Percentiles rank a stretch among this genome's conserved stretches.
phyloP scores from a whole-genome alignment of 352 stramenopile genomes.

The Globisporangium cederbergense region DNA sequence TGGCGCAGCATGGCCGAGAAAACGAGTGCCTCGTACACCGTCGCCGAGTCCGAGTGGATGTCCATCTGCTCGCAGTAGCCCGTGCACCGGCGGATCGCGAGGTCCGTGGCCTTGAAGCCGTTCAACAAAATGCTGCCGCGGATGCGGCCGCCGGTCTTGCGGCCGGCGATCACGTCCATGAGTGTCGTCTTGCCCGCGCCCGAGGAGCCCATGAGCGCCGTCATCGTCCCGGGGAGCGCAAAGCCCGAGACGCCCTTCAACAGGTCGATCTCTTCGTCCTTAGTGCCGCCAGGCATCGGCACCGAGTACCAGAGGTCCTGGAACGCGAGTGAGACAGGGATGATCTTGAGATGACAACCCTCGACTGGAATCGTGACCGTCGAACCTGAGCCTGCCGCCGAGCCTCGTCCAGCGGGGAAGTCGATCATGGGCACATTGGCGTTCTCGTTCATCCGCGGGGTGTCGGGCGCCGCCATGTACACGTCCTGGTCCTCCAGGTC shows the following conservation, averaged over 20 bases:
- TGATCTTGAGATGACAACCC: conserved; percentile 8
- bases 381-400: conserved; percentile 7
- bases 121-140: conserved; percentile 66
- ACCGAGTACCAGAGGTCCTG: conserved; percentile 59
- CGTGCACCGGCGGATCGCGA: conserved; percentile 47
- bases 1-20: conserved; percentile 88
- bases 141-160: conserved; percentile 86
- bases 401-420: conserved; percentile 5
- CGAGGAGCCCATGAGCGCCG: conserved; percentile 67
- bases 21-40: conserved; percentile 83
- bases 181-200: conserved; percentile 92
- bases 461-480: conserved; percentile 11
- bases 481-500: conserved; percentile 23
- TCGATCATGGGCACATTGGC: neutral
- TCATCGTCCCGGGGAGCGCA: conserved; percentile 57
- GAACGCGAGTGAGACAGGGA: conserved; percentile 47
- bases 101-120: conserved; percentile 37
- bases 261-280: conserved; percentile 58
- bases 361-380: conserved; percentile 18
- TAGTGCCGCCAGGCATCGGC: conserved; percentile 33
- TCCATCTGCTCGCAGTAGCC: conserved; percentile 87
- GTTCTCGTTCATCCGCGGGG: conserved; percentile 8
- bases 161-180: conserved; percentile 91
- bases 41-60: conserved; percentile 86
- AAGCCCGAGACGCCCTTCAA: conserved; percentile 78